Conservation (phyloP, 108 stramenopile genomes). For the Craspedostauros australis region DNA sequence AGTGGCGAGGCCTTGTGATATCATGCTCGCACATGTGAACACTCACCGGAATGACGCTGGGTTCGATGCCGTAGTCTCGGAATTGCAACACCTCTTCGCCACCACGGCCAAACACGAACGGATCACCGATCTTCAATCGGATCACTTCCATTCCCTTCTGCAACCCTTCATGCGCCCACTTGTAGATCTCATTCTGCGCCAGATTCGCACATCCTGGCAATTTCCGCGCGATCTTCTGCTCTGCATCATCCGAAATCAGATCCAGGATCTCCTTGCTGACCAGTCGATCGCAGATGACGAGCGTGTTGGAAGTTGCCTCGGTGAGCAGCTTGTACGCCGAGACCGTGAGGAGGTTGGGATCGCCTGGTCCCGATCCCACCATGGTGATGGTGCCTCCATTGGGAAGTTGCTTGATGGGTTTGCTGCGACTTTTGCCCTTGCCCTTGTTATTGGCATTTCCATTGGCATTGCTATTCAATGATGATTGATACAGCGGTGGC, state of each 20-base stretch:
- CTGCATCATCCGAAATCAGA: constrained; percentile 63
- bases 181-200: constrained; percentile 93
- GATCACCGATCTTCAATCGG: constrained; percentile 98
- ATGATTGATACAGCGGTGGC: no score
- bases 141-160: constrained; percentile 82
- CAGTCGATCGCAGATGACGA: constrained; percentile 92
- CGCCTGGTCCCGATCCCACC: constrained; percentile 92
- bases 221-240: constrained; percentile 85
- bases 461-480: no score
- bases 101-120: constrained; percentile 96
- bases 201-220: constrained; percentile 90
- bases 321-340: constrained; percentile 67
- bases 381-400: constrained; percentile 74
- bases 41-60: constrained; percentile 72
- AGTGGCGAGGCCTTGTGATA: background rate
- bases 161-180: constrained; percentile 82
- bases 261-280: constrained; percentile 84
- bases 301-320: constrained; percentile 34
- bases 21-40: background rate
- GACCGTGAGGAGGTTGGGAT: constrained; percentile 90
- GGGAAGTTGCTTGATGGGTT: constrained; percentile 10
- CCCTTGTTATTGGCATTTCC: no score
- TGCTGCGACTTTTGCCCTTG: no score
- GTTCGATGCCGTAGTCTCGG: constrained; percentile 77
- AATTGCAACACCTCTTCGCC: constrained; percentile 95